Percentiles rank a stretch among this genome's conserved stretches.
Evolutionary conservation across 352 stramenopile species (phyloP).

Genomic region (Ophiocytium majus): DNA sequence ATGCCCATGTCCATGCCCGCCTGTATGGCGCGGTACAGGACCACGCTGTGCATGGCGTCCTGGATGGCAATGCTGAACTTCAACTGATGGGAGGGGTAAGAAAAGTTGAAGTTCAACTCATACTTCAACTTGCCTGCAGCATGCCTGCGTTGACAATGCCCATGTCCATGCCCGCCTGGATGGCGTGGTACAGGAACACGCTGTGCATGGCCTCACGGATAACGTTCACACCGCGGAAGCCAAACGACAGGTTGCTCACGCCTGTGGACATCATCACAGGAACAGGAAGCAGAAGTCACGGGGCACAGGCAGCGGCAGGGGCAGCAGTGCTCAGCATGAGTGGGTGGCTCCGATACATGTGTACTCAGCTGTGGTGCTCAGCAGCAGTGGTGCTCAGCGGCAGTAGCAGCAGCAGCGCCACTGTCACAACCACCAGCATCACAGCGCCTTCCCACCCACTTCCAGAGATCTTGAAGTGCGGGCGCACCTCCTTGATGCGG

Average conservation of each 20-base stretch:
- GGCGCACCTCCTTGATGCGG: slow-evolving; percentile 83
- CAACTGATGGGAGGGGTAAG: too few relatives aligned
- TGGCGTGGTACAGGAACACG: slow-evolving; percentile 92
- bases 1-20: slow-evolving; percentile 98
- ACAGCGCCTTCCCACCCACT: too few relatives aligned
- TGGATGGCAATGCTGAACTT: slow-evolving; percentile 94
- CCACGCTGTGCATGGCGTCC: slow-evolving; percentile 81
- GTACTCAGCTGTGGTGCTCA: too few relatives aligned
- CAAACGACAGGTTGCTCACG: slow-evolving; percentile 90
- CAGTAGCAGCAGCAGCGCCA: too few relatives aligned
- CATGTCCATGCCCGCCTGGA: slow-evolving; percentile 94
- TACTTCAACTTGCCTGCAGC: slow-evolving; percentile 57
- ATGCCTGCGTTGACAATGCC: slow-evolving; percentile 95
- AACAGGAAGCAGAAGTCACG: too few relatives aligned
- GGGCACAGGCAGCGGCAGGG: too few relatives aligned
- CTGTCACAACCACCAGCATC: too few relatives aligned
- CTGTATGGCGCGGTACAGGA: slow-evolving; percentile 87
- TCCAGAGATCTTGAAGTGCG: slow-evolving; percentile 58
- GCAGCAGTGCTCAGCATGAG: too few relatives aligned
- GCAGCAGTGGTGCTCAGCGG: too few relatives aligned
- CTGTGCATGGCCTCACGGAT: slow-evolving; percentile 84
- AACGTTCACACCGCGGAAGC: slow-evolving; percentile 94
- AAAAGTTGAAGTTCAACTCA: too few relatives aligned
- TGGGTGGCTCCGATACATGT: too few relatives aligned
- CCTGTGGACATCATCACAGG: too few relatives aligned